Conservation (phyloP, 495 filamentous ascomycete genomes). For the Penicillium bovifimosum region DNA sequence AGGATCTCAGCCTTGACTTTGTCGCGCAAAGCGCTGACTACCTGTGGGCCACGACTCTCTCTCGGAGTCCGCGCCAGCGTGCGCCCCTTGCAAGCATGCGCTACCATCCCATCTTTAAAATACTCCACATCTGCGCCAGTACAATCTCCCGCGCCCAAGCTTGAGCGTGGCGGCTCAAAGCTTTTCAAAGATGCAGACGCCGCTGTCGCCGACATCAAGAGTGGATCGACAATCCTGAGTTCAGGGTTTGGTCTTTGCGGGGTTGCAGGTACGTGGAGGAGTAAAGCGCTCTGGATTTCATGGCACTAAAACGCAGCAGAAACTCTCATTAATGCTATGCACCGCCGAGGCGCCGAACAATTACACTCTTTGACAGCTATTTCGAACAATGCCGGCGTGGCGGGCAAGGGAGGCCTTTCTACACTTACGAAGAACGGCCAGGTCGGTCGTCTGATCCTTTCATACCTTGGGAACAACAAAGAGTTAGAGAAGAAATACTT, state of each 20-base stretch:
- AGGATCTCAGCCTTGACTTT: constrained; percentile 25
- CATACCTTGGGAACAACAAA: constrained; percentile 87
- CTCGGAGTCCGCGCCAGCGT: constrained; percentile 15
- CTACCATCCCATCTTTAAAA: constrained; percentile 1
- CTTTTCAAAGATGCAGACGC: constrained; percentile 67
- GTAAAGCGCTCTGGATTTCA: not conserved
- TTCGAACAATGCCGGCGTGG: constrained; percentile 86
- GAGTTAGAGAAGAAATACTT: constrained; percentile 80
- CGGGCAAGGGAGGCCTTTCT: constrained; percentile 68
- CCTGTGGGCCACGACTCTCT: constrained; percentile 24
- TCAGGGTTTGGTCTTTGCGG: constrained; percentile 87
- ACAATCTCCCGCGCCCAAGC: constrained; percentile 21
- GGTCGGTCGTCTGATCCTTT: constrained; percentile 77
- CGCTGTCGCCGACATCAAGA: constrained; percentile 69
- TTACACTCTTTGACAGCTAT: constrained; percentile 76
- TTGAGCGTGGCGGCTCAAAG: constrained; percentile 49
- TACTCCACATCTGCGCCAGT: constrained; percentile 24
- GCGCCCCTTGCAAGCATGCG: constrained; percentile 11
- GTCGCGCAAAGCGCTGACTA: constrained; percentile 24
- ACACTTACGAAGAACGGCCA: constrained; percentile 72
- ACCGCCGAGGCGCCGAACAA: constrained; percentile 56
- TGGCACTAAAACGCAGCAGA: constrained; percentile 32
- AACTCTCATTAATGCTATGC: constrained; percentile 74
- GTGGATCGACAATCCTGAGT: constrained; percentile 67
- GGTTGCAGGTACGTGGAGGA: constrained; percentile 51